Conservation (phyloP, 495 filamentous ascomycete species). For the Tuber microsphaerosporum region DNA sequence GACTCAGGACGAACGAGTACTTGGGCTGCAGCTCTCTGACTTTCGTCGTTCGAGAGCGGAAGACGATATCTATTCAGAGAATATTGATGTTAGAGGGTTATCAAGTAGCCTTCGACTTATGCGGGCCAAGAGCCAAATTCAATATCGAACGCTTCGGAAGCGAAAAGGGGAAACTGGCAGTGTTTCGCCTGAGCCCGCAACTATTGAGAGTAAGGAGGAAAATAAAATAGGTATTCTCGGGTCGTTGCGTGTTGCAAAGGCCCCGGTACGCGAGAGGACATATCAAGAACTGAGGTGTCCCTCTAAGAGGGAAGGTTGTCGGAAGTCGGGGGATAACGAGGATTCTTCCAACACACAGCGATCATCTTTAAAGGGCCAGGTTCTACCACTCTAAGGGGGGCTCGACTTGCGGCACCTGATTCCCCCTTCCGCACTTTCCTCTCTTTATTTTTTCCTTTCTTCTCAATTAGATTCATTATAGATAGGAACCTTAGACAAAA, state of each 20-base stretch:
- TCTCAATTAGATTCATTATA: background rate
- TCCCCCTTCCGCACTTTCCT: background rate
- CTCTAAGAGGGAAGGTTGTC: background rate
- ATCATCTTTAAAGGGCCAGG: background rate
- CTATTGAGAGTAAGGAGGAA: background rate
- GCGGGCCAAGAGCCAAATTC: background rate
- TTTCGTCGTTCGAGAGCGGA: background rate
- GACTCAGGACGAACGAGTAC: background rate
- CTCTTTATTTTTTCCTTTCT: no score
- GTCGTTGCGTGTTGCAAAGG: background rate
- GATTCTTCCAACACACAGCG: background rate
- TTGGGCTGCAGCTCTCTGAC: background rate
- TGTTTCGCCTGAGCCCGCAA: background rate
- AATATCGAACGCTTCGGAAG: background rate
- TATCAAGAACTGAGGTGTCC: background rate
- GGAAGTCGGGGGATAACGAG: background rate
- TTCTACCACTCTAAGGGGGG: background rate
- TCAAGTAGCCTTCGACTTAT: background rate
- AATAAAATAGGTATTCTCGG: background rate
- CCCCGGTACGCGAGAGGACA: background rate
- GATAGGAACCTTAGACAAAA: background rate
- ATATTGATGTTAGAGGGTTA: background rate
- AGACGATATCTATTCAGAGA: background rate
- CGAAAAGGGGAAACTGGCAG: background rate
- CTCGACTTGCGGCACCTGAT: background rate